A percentile compares a stretch with the other conserved stretches of the same genome.
These are phyloP conservation scores for Babesia divergens DNA, from an alignment of 169 alveolate genomes.

Conservation along the genomic window DNA sequence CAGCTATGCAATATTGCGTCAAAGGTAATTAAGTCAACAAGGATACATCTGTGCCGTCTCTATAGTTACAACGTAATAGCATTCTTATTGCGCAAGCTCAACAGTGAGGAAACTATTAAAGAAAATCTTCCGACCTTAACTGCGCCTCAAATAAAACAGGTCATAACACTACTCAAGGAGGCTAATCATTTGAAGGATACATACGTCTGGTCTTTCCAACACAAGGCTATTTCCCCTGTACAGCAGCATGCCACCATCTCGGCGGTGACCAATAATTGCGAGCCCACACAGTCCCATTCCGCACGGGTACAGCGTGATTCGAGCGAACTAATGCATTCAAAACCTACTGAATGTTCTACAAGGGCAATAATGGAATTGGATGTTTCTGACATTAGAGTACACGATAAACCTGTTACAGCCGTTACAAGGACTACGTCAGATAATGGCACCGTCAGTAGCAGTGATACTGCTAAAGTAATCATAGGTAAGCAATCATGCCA, in stretches of 20 bases:
- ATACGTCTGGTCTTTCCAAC: conserved; percentile 27
- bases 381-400: no score
- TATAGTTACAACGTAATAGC: conserved; percentile 58
- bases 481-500: no score
- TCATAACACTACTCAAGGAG: conserved; percentile 50
- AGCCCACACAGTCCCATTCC: no score
- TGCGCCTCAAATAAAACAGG: conserved; percentile 35
- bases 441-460: no score
- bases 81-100: conserved; percentile 28
- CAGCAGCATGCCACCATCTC: background rate
- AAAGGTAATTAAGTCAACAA: conserved; percentile 25
- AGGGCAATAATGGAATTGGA: no score
- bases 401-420: no score
- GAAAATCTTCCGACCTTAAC: background rate
- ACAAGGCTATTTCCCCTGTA: background rate
- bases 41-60: conserved; percentile 45
- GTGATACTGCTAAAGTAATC: no score
- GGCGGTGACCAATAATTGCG: no score
- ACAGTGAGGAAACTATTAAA: background rate
- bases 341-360: no score
- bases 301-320: no score
- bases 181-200: conserved; percentile 22
- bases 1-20: conserved; percentile 22
- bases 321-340: no score
- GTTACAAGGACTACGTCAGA: no score